Evolutionary conservation across 192 early-diverging fungal species (phyloP).

Genomic region (Rhizophlyctis rosea): DNA sequence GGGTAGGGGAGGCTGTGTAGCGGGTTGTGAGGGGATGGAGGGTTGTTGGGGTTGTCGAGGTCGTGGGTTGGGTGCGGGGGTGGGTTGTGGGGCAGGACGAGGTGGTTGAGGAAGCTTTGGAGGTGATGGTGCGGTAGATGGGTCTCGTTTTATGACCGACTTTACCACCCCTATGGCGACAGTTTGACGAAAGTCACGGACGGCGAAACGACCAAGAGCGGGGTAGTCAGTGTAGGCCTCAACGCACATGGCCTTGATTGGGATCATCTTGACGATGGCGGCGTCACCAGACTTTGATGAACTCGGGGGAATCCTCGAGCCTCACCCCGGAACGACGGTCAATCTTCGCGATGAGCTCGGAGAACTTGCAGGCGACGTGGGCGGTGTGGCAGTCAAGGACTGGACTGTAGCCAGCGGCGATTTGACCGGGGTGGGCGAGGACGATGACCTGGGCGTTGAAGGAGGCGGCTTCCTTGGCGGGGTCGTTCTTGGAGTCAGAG

Average conservation of each 20-base stretch:
- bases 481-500: slow-evolving; percentile 96
- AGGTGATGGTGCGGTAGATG: too few species aligned
- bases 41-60: too few species aligned
- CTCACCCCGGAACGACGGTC: slow-evolving; percentile 94
- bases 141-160: too few species aligned
- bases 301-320: slow-evolving; percentile 90
- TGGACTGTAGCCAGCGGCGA: slow-evolving; percentile 90
- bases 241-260: slow-evolving; percentile 95
- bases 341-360: slow-evolving; percentile 89
- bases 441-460: slow-evolving; percentile 96
- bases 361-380: slow-evolving; percentile 95
- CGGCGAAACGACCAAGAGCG: slow-evolving; percentile 93
- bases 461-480: slow-evolving; percentile 84
- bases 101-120: too few species aligned
- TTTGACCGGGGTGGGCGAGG: slow-evolving; percentile 96
- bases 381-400: slow-evolving; percentile 95
- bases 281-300: slow-evolving; percentile 88
- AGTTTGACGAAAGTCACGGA: slow-evolving; percentile 97
- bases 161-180: slow-evolving; percentile 98
- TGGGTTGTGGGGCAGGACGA: too few species aligned
- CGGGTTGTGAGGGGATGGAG: too few species aligned
- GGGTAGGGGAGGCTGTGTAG: too few species aligned
- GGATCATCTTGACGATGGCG: slow-evolving; percentile 92
- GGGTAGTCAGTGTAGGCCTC: slow-evolving; percentile 91
- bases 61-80: too few species aligned